Percentiles rank a stretch among this genome's conserved stretches.
phyloP scores from a whole-genome alignment of 352 stramenopile genomes.

The Phytophthora gonapodyides region DNA sequence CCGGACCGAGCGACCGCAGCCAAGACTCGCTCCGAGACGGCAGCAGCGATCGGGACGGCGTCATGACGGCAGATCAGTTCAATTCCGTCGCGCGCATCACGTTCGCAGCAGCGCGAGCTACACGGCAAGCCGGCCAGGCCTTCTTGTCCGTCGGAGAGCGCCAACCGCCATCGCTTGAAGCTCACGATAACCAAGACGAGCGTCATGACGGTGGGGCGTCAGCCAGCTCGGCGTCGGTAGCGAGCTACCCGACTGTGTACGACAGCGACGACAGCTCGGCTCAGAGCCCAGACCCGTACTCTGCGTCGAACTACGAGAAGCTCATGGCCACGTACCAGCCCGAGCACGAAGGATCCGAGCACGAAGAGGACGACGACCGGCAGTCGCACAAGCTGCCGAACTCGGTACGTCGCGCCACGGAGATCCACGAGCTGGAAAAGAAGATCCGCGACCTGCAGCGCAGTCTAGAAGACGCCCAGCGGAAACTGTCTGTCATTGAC shows the following conservation, averaged over 20 bases:
- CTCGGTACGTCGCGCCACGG: slow-evolving; percentile 32
- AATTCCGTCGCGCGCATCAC: slow-evolving; percentile 64
- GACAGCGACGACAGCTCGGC: slow-evolving; percentile 33
- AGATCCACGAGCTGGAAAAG: slow-evolving; percentile 61
- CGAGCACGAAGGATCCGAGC: slow-evolving; percentile 33
- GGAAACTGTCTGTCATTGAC: slow-evolving; percentile 64
- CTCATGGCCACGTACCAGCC: slow-evolving; percentile 53
- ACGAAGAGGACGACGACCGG: slow-evolving; percentile 37
- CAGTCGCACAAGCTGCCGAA: slow-evolving; percentile 25
- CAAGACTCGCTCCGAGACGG: slow-evolving; percentile 22
- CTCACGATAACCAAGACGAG: slow-evolving; percentile 24
- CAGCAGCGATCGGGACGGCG: slow-evolving; percentile 23
- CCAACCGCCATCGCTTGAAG: slow-evolving; percentile 8
- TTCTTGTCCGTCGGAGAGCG: slow-evolving; percentile 56
- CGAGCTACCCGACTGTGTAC: slow-evolving; percentile 43
- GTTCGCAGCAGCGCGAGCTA: slow-evolving; percentile 62
- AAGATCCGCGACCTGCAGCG: slow-evolving; percentile 69
- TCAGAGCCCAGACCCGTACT: slow-evolving; percentile 54
- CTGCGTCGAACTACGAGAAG: slow-evolving; percentile 64
- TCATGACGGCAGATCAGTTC: slow-evolving; percentile 58
- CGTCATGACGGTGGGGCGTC: slow-evolving; percentile 20
- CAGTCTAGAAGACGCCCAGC: slow-evolving; percentile 61
- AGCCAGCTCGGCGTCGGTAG: slow-evolving; percentile 39
- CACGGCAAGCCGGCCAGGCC: slow-evolving; percentile 55
- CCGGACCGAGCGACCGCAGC: slow-evolving; percentile 30